These are phyloP conservation scores for Lithospermum erythrorhizon DNA, from an alignment of 257 asterid species.

Conservation along the genomic window DNA sequence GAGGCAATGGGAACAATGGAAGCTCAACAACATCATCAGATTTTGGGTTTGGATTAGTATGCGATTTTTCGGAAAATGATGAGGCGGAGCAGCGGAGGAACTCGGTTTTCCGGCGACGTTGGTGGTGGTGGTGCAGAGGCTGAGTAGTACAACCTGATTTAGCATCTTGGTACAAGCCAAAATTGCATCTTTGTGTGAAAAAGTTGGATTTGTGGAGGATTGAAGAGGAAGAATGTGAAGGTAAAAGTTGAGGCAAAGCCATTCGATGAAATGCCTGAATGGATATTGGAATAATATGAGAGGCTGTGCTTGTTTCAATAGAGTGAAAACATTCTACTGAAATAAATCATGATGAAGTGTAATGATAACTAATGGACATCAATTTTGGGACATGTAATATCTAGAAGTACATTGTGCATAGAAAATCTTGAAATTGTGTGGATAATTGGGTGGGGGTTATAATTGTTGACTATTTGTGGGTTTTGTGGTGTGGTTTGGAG, in stretches of 20 bases:
- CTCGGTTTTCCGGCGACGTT: constrained; percentile 25
- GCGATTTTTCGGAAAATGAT: constrained; percentile 40
- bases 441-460: constrained; percentile 11
- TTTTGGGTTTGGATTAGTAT: constrained; percentile 31
- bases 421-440: constrained; percentile 4
- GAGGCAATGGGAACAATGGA: constrained; percentile 87
- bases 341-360: neutral
- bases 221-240: constrained; percentile 46
- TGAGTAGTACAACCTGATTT: constrained; percentile 14
- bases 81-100: constrained; percentile 57
- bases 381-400: neutral
- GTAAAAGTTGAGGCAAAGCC: constrained; percentile 81
- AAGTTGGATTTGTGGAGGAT: constrained; percentile 18
- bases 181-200: constrained; percentile 5
- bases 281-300: constrained; percentile 1
- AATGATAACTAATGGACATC: neutral
- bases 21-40: constrained; percentile 75
- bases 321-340: neutral
- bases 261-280: constrained; percentile 15
- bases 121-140: constrained; percentile 8
- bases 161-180: constrained; percentile 16
- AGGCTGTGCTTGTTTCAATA: neutral
- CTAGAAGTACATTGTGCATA: neutral
- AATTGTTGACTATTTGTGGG: constrained; percentile 14
- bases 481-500: constrained; percentile 26